Percentiles rank a stretch among this genome's conserved stretches.
Conservation (phyloP, 208 protist species). For the Leishmania braziliensis region DNA sequence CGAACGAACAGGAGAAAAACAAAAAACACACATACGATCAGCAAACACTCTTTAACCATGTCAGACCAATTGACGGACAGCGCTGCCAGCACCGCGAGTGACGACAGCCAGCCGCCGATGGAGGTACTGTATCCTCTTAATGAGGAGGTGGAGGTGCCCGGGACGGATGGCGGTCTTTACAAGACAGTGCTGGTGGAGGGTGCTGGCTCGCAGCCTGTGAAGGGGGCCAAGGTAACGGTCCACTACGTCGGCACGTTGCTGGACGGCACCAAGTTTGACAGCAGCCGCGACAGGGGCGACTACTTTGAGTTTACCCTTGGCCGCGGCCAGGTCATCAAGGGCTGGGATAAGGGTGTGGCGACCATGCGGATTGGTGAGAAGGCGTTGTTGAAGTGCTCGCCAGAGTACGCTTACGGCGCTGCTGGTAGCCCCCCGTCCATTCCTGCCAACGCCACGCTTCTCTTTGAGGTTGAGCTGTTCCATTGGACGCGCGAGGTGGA, state of each 20-base stretch:
- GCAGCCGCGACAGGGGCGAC: constrained; percentile 78
- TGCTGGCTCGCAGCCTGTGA: constrained; percentile 63
- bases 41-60: constrained; percentile 1
- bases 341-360: constrained; percentile 90
- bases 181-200: constrained; percentile 87
- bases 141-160: constrained; percentile 73
- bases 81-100: constrained; percentile 38
- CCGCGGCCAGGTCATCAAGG: constrained; percentile 91
- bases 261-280: constrained; percentile 91
- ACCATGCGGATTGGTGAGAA: constrained; percentile 92
- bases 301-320: constrained; percentile 90
- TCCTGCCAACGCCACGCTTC: constrained; percentile 83
- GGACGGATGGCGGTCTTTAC: constrained; percentile 66
- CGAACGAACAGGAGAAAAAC: not conserved
- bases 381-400: constrained; percentile 62
- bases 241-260: constrained; percentile 90
- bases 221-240: constrained; percentile 84
- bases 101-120: constrained; percentile 66
- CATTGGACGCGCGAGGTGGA: constrained; percentile 80
- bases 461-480: constrained; percentile 93
- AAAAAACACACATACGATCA: not conserved
- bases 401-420: constrained; percentile 88
- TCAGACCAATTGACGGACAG: constrained; percentile 13
- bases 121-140: constrained; percentile 79
- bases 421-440: constrained; percentile 83